Conservation (phyloP, 1,139 yeast genomes). For the Blastobotrys aristatus region DNA sequence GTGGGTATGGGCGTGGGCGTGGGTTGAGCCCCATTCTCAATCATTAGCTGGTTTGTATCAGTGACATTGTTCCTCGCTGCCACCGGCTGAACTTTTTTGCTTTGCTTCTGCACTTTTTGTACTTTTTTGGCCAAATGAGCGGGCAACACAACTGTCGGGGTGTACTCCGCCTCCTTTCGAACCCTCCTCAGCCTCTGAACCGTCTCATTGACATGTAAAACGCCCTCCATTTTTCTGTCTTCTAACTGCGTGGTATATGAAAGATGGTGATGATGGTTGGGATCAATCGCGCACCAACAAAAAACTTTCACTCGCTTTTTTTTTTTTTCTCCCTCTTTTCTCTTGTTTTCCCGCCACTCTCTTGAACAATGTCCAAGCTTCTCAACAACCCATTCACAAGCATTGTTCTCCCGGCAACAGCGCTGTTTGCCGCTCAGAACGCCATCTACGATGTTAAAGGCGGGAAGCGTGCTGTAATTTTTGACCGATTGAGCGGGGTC, state of each 20-base stretch:
- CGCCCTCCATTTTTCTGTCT: not conserved
- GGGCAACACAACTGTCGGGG: conserved; percentile 16
- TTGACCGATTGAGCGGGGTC: conserved; percentile 88
- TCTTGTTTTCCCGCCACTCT: not conserved
- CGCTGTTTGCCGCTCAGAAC: conserved; percentile 27
- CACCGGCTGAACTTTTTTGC: conserved; percentile 1
- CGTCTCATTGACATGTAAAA: conserved; percentile 5
- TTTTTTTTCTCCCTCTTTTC: not conserved
- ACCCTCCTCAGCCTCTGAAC: conserved; percentile 10
- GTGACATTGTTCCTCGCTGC: conserved; percentile 1
- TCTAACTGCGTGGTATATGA: not conserved
- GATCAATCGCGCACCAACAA: not conserved
- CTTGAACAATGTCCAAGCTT: conserved; percentile 13
- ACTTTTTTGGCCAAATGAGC: conserved; percentile 20
- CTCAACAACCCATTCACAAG: conserved; percentile 20
- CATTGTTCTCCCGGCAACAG: conserved; percentile 29
- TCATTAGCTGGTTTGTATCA: conserved; percentile 3
- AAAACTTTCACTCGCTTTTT: not conserved
- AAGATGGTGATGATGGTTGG: no score
- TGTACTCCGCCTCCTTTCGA: conserved; percentile 22
- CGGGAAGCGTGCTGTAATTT: conserved; percentile 91
- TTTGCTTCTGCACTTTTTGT: conserved; percentile 10
- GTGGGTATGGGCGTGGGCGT: not conserved
- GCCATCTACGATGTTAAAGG: conserved; percentile 82
- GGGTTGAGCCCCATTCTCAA: no score